A percentile compares a stretch with the other conserved stretches of the same genome.
Evolutionary conservation across 106 monocot genomes (phyloP).

Genomic region (Allium cepa): DNA sequence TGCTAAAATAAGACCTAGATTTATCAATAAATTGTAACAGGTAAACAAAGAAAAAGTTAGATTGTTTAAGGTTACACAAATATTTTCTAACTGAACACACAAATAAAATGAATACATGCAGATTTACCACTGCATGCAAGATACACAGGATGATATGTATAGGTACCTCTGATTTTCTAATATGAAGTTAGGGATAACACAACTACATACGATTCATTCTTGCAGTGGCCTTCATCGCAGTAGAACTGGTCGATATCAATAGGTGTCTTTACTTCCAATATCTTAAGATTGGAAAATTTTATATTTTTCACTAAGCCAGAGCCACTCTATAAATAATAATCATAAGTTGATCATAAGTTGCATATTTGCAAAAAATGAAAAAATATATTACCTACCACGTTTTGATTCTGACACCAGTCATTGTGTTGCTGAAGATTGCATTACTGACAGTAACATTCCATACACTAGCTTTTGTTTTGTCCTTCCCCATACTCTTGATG

Average conservation of each 20-base stretch:
- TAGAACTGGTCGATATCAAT: slow-evolving; percentile 56
- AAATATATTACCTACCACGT: slow-evolving; percentile 39
- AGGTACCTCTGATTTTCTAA: too few relatives aligned
- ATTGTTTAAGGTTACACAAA: too few relatives aligned
- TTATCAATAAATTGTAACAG: too few relatives aligned
- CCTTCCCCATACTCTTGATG: slow-evolving; percentile 44
- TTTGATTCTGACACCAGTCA: slow-evolving; percentile 46
- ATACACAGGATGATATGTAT: too few relatives aligned
- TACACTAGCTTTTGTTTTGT: slow-evolving; percentile 26
- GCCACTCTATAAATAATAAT: slow-evolving; percentile 23
- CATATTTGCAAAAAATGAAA: background rate
- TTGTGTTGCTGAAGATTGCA: slow-evolving; percentile 17
- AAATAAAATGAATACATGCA: too few relatives aligned
- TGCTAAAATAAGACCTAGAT: too few relatives aligned
- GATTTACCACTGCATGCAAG: too few relatives aligned
- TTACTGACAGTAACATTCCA: slow-evolving; percentile 28
- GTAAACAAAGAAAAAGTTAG: too few relatives aligned
- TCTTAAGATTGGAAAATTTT: slow-evolving; percentile 25
- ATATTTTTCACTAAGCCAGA: slow-evolving; percentile 30
- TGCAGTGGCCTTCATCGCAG: slow-evolving; percentile 22
- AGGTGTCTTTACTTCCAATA: slow-evolving; percentile 25
- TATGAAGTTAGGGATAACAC: too few relatives aligned
- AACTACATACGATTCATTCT: too few relatives aligned
- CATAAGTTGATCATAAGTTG: background rate
- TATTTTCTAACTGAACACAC: too few relatives aligned